A percentile compares a stretch with the other conserved stretches of the same genome.
Evolutionary conservation across 129 eudicot species (phyloP).

Genomic region (Flaveria linearis): DNA sequence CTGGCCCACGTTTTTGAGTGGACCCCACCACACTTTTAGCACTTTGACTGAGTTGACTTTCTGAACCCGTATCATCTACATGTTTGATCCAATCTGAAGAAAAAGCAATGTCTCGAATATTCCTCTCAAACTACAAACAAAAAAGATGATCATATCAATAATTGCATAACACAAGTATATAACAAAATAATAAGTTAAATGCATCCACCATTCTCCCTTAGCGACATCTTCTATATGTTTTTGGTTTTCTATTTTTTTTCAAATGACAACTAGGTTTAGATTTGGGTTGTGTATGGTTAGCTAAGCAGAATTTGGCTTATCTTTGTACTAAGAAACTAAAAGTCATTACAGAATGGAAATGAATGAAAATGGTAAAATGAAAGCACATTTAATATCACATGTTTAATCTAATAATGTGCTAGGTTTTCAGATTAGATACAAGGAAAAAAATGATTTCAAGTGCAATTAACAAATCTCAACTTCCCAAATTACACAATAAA

Average conservation of each 20-base stretch:
- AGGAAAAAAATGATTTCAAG: conserved; percentile 13
- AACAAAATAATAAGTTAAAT: not conserved
- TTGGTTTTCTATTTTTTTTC: not conserved
- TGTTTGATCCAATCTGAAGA: conserved; percentile 83
- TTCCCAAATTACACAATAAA: not conserved
- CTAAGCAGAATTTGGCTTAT: not conserved
- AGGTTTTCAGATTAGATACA: conserved; percentile 2
- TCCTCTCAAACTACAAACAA: conserved; percentile 73
- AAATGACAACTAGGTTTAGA: not conserved
- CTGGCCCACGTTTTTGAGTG: conserved; percentile 71
- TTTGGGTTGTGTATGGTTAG: not conserved
- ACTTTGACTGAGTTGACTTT: conserved; percentile 52
- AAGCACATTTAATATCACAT: not conserved
- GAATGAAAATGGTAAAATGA: not conserved
- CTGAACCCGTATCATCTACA: conserved; percentile 55
- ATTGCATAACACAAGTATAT: conserved; percentile 2
- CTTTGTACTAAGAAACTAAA: not conserved
- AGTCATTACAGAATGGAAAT: not conserved
- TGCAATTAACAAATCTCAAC: conserved; percentile 16
- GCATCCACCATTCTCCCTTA: not conserved
- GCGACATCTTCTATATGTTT: not conserved
- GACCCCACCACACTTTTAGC: conserved; percentile 46
- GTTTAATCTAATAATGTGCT: not conserved
- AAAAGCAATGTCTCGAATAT: conserved; percentile 59
- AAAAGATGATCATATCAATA: conserved; percentile 21